These are phyloP conservation scores for Yamadazyma taylorii DNA, from an alignment of 1,139 yeast genomes.

Conservation along the genomic window DNA sequence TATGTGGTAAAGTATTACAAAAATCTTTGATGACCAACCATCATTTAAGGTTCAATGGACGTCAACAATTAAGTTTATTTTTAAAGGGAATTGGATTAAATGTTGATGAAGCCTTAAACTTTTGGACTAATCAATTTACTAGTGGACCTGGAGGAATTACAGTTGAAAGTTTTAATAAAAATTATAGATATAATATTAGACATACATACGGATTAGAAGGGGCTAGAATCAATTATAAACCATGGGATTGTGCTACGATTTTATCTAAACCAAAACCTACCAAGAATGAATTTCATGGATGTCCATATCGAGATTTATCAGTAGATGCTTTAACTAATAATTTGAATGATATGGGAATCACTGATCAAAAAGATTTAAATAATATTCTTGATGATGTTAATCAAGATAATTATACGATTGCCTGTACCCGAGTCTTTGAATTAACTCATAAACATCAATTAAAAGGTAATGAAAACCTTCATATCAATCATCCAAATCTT, in stretches of 20 bases:
- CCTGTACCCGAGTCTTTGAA: conserved; percentile 90
- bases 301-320: conserved; percentile 82
- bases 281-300: conserved; percentile 80
- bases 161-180: conserved; percentile 79
- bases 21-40: conserved; percentile 56
- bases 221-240: conserved; percentile 77
- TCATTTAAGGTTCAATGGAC: conserved; percentile 79
- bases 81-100: conserved; percentile 85
- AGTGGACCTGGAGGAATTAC: conserved; percentile 45
- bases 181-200: conserved; percentile 81
- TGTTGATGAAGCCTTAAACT: conserved; percentile 83
- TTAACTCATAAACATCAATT: conserved; percentile 58
- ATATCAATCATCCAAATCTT: conserved; percentile 82
- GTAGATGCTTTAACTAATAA: conserved; percentile 58
- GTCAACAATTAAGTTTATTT: conserved; percentile 83
- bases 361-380: conserved; percentile 60
- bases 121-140: conserved; percentile 80
- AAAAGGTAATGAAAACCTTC: conserved; percentile 48
- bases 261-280: conserved; percentile 71
- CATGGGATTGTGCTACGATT: conserved; percentile 82
- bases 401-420: conserved; percentile 72
- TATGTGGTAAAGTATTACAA: conserved; percentile 77
- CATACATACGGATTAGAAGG: conserved; percentile 94
- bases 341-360: conserved; percentile 67
- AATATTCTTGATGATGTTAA: conserved; percentile 65